Percentiles rank a stretch among this genome's conserved stretches.
phyloP scores from a whole-genome alignment of 352 stramenopile species.

The Globisporangium paddicum region DNA sequence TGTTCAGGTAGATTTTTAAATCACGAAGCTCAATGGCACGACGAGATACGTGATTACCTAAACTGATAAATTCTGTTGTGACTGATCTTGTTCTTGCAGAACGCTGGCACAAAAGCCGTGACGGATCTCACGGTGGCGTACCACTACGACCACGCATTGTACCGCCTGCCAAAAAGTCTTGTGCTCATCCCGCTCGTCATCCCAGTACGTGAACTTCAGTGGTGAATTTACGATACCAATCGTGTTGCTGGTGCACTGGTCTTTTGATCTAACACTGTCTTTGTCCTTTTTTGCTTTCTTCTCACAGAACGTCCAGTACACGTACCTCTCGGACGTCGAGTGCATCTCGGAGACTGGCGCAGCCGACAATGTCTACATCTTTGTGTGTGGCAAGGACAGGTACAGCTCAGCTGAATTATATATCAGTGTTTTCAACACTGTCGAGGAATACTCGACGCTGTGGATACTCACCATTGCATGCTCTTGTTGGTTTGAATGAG shows the following conservation, averaged over 20 bases:
- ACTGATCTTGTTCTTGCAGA: slow-evolving; percentile 22
- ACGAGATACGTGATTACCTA: neutral
- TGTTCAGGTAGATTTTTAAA: slow-evolving; percentile 43
- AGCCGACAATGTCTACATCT: slow-evolving; percentile 76
- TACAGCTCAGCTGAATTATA: slow-evolving; percentile 12
- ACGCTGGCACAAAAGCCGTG: slow-evolving; percentile 60
- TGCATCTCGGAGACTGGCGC: slow-evolving; percentile 63
- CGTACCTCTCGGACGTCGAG: slow-evolving; percentile 64
- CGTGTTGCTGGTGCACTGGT: neutral
- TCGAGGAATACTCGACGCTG: neutral
- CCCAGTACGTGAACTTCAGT: slow-evolving; percentile 40
- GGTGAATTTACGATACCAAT: neutral
- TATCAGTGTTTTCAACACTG: neutral
- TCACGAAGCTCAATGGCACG: neutral
- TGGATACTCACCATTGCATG: neutral
- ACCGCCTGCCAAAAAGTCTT: slow-evolving; percentile 61
- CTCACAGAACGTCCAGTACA: slow-evolving; percentile 64
- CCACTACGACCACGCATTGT: slow-evolving; percentile 77
- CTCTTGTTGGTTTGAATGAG: neutral
- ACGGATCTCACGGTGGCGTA: slow-evolving; percentile 64
- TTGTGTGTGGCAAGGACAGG: slow-evolving; percentile 82
- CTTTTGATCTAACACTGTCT: slow-evolving; percentile 1
- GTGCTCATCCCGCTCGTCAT: slow-evolving; percentile 63
- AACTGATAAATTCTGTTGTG: neutral
- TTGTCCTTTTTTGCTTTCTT: neutral